Evolutionary conservation across 164 flowering plant genomes (phyloP).

Genomic region (Piper betle): DNA sequence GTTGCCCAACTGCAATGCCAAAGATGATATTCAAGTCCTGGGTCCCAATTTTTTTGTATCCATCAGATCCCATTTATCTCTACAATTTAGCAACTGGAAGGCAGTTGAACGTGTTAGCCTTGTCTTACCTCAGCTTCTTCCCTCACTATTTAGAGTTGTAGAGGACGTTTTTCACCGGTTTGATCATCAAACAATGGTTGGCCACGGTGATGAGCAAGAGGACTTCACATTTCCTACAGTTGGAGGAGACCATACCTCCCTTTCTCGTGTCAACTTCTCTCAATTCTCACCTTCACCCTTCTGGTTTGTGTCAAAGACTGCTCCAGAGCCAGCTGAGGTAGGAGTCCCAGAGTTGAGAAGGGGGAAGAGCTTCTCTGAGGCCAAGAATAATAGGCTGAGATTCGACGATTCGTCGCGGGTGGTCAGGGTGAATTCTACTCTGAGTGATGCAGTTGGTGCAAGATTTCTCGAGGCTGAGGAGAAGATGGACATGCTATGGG

Average conservation of each 20-base stretch:
- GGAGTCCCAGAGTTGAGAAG: background rate
- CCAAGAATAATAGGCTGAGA: slow-evolving; percentile 2
- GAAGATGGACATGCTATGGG: slow-evolving; percentile 67
- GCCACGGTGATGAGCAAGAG: slow-evolving; percentile 13
- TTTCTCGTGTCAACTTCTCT: slow-evolving; percentile 3
- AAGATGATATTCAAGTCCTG: slow-evolving; percentile 1
- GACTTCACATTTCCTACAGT: slow-evolving; percentile 41
- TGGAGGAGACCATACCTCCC: slow-evolving; percentile 9
- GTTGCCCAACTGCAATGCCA: slow-evolving; percentile 13
- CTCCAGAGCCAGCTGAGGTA: slow-evolving; percentile 4
- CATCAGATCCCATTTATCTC: background rate
- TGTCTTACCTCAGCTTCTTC: background rate
- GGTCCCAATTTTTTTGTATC: slow-evolving; percentile 3
- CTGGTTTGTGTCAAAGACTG: slow-evolving; percentile 21
- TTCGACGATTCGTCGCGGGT: background rate
- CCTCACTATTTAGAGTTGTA: background rate
- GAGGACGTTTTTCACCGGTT: background rate
- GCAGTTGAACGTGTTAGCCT: slow-evolving; percentile 1
- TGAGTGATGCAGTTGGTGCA: background rate
- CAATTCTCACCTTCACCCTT: slow-evolving; percentile 23
- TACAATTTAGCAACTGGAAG: background rate
- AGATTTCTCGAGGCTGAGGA: slow-evolving; percentile 23
- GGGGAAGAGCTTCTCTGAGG: slow-evolving; percentile 13
- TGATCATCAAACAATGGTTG: slow-evolving; percentile 1
- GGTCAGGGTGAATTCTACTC: background rate